phyloP scores from a whole-genome alignment of 2,329 filamentous ascomycete species.

The Aspergillus ochraceus region DNA sequence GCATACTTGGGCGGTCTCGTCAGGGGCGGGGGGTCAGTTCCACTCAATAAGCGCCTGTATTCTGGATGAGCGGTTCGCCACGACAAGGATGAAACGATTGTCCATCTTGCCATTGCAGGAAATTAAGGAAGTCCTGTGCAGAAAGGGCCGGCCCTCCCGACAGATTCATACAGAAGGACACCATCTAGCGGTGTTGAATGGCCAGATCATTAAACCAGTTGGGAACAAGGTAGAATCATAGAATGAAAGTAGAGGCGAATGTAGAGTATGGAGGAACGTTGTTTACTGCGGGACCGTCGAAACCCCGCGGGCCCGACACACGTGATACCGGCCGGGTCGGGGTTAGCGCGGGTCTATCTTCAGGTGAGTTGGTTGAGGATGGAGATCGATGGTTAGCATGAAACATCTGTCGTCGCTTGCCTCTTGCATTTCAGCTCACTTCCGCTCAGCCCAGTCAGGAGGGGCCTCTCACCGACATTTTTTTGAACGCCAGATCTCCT shows the following conservation, averaged over 20 bases:
- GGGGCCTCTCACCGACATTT: background rate
- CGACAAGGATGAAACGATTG: conserved; percentile 23
- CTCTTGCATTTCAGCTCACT: background rate
- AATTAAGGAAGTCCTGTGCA: background rate
- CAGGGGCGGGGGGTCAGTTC: conserved; percentile 20
- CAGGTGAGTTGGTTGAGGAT: background rate
- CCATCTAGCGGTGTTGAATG: background rate
- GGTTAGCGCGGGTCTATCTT: background rate
- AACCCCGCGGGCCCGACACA: background rate
- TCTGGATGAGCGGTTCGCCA: conserved; percentile 33
- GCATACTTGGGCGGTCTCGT: conserved; percentile 9
- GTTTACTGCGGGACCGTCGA: background rate
- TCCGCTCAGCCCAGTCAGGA: background rate
- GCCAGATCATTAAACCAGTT: background rate
- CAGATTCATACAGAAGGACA: background rate
- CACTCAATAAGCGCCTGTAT: conserved; percentile 36
- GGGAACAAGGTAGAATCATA: background rate
- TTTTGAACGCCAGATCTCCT: background rate
- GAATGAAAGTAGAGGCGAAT: no score
- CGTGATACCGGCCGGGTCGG: background rate
- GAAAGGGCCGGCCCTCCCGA: background rate
- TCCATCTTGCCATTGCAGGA: background rate
- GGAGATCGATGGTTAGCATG: background rate
- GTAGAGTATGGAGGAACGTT: background rate
- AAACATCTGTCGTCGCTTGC: background rate